phyloP scores from a whole-genome alignment of 352 stramenopile species.

The Phytophthora hybrid region DNA sequence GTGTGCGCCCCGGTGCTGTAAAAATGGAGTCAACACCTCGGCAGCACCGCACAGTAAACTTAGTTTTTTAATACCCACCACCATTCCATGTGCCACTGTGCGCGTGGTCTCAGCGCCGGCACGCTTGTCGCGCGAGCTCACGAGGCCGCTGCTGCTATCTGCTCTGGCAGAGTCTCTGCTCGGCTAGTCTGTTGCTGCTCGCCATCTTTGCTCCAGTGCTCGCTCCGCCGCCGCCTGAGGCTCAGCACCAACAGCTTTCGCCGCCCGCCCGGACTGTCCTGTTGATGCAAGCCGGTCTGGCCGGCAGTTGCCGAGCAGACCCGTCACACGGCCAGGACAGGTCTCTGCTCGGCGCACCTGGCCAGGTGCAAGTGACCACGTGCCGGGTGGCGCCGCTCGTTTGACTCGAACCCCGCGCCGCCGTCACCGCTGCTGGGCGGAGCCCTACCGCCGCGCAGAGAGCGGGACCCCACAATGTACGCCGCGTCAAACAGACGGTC shows the following conservation, averaged over 20 bases:
- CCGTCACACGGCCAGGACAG: constrained; percentile 10
- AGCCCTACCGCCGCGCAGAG: constrained; percentile 22
- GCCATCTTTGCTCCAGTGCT: no score
- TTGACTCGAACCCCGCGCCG: constrained; percentile 19
- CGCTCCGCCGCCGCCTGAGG: no score
- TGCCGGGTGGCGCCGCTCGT: neutral
- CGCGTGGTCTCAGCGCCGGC: constrained; percentile 7
- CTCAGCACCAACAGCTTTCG: no score
- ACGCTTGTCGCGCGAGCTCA: constrained; percentile 10
- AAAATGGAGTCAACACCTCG: constrained; percentile 27
- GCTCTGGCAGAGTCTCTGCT: neutral
- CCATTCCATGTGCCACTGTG: constrained; percentile 20
- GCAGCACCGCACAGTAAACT: constrained; percentile 17
- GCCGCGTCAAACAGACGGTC: constrained; percentile 17
- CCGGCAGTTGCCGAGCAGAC: constrained; percentile 9
- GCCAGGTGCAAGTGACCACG: constrained; percentile 13
- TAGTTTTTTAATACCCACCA: constrained; percentile 19
- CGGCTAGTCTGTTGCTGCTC: no score
- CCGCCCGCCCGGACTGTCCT: neutral
- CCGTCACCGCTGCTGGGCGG: neutral
- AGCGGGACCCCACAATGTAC: constrained; percentile 38
- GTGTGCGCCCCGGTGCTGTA: constrained; percentile 1
- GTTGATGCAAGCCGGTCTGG: neutral
- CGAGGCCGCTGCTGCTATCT: no score
- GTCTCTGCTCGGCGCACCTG: constrained; percentile 12